phyloP scores from a whole-genome alignment of 257 asterid species.

The Lycium ferocissimum region DNA sequence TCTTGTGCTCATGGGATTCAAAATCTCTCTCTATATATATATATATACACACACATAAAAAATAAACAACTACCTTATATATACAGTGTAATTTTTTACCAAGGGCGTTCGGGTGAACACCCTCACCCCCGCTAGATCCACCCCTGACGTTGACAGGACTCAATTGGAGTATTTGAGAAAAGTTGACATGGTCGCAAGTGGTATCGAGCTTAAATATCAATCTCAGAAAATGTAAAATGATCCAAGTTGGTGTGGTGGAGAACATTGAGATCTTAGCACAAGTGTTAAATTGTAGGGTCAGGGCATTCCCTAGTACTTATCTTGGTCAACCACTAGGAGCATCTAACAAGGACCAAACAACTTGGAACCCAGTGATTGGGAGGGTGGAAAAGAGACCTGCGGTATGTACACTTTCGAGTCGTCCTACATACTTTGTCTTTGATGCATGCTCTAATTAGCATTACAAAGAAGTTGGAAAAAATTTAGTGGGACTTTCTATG shows the following conservation, averaged over 20 bases:
- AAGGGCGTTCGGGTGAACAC: too few relatives aligned
- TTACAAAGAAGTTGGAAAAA: not conserved
- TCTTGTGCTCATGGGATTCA: too few relatives aligned
- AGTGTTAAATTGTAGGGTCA: not conserved
- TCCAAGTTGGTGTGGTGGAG: constrained; percentile 2
- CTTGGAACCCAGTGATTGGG: not conserved
- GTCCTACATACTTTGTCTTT: not conserved
- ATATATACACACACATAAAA: too few relatives aligned
- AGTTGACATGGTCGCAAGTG: constrained; percentile 1
- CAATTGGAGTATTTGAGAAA: not conserved
- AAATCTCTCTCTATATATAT: too few relatives aligned
- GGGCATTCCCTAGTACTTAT: not conserved
- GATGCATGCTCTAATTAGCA: not conserved
- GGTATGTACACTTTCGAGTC: not conserved
- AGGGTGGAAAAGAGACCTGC: constrained; percentile 1
- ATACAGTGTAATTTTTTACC: too few relatives aligned
- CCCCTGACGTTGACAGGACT: not conserved
- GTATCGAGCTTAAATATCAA: not conserved
- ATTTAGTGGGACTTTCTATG: not conserved
- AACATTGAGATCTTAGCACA: not conserved
- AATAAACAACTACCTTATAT: too few relatives aligned
- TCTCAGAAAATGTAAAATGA: not conserved
- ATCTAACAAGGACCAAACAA: not conserved
- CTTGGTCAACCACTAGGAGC: not conserved
- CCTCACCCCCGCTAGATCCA: too few relatives aligned